A percentile compares a stretch with the other conserved stretches of the same genome.
Evolutionary conservation across 495 filamentous ascomycete species (phyloP).

Genomic region (Penicillium riverlandense): DNA sequence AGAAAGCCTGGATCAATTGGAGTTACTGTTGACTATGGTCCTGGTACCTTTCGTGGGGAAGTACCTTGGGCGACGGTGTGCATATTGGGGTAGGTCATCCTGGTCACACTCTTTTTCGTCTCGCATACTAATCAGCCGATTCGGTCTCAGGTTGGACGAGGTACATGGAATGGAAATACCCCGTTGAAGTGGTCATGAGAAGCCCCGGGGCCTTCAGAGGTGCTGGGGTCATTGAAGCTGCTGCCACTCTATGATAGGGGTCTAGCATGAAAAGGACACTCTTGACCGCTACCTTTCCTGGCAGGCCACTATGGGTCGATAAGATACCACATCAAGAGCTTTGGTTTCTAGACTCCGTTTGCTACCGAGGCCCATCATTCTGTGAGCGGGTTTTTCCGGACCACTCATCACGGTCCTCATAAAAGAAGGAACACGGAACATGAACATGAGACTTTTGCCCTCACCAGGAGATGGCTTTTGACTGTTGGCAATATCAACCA

Average conservation of each 20-base stretch:
- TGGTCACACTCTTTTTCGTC: too few relatives aligned
- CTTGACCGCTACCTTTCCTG: not conserved
- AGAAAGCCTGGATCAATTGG: conserved; percentile 84
- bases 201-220: conserved; percentile 53
- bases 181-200: conserved; percentile 54
- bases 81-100: conserved; percentile 75
- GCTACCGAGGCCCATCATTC: too few relatives aligned
- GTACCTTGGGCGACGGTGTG: conserved; percentile 85
- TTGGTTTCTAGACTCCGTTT: too few relatives aligned
- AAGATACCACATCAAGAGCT: too few relatives aligned
- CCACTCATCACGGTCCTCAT: too few relatives aligned
- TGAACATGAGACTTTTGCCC: too few relatives aligned
- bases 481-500: not conserved
- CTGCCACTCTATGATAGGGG: conserved; percentile 54
- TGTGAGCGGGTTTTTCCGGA: too few relatives aligned
- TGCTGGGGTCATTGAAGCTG: conserved; percentile 61
- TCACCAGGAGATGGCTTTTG: too few relatives aligned
- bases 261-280: not conserved
- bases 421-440: too few relatives aligned
- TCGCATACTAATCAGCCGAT: too few relatives aligned
- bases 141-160: conserved; percentile 53
- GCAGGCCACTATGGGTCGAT: not conserved
- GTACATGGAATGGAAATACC: conserved; percentile 75
- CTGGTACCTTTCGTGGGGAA: conserved; percentile 89
- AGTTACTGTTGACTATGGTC: conserved; percentile 88